Conservation (phyloP, 202 grass and related monocot species). For the Schoenoplectus triqueter region DNA sequence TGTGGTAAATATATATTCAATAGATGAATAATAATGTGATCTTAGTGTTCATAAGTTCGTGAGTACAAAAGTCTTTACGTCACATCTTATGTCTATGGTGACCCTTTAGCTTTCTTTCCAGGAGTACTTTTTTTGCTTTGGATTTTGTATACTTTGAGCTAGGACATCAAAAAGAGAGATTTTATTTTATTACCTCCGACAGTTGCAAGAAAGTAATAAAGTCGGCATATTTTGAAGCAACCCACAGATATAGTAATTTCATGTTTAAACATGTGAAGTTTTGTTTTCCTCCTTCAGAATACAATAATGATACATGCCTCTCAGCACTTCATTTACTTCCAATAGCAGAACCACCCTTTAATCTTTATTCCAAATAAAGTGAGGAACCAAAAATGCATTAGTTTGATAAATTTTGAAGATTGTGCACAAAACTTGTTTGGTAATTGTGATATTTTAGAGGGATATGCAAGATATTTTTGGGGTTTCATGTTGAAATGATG, state of each 20-base stretch:
- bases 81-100: no score
- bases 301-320: background rate
- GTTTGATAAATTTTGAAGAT: background rate
- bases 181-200: background rate
- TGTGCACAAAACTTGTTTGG: background rate
- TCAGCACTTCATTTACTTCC: background rate
- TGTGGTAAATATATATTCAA: background rate
- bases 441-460: background rate
- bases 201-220: background rate
- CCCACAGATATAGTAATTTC: background rate
- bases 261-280: background rate
- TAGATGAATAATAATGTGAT: background rate
- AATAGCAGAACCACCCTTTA: slow-evolving; percentile 4
- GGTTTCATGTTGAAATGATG: background rate
- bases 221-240: background rate
- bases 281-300: background rate
- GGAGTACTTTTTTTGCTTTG: no score
- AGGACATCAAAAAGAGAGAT: slow-evolving; percentile 3
- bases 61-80: no score
- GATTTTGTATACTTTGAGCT: slow-evolving; percentile 21
- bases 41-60: background rate
- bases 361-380: background rate
- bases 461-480: background rate
- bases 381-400: slow-evolving; percentile 1
- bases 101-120: background rate